A percentile compares a stretch with the other conserved stretches of the same genome.
Evolutionary conservation across 306 rosid genomes (phyloP).

Genomic region (Arachis stenosperma): DNA sequence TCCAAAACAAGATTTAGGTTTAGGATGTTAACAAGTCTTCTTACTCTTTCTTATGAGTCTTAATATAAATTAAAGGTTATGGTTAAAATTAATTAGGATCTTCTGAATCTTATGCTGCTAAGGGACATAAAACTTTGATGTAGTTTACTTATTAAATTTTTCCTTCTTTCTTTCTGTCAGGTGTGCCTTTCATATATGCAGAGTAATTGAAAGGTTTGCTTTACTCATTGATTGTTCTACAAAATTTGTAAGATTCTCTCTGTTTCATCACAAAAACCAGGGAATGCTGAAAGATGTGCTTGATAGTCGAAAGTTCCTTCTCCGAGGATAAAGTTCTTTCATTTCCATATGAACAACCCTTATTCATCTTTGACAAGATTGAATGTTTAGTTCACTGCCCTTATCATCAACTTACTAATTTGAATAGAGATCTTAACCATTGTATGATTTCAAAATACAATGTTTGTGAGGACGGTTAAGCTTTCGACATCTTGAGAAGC

Average conservation of each 20-base stretch:
- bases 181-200: slow-evolving; percentile 32
- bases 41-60: not conserved
- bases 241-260: slow-evolving; percentile 29
- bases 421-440: slow-evolving; percentile 46
- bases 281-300: slow-evolving; percentile 99
- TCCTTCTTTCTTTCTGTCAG: slow-evolving; percentile 38
- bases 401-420: slow-evolving; percentile 43
- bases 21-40: not conserved
- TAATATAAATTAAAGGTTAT: not conserved
- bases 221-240: slow-evolving; percentile 29
- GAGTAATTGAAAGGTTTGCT: slow-evolving; percentile 13
- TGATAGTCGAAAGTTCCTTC: slow-evolving; percentile 52
- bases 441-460: slow-evolving; percentile 52
- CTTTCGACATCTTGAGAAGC: slow-evolving; percentile 41
- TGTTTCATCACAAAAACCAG: slow-evolving; percentile 49
- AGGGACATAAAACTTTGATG: not conserved
- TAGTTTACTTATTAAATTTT: slow-evolving; percentile 15
- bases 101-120: slow-evolving; percentile 8
- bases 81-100: not conserved
- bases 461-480: slow-evolving; percentile 80
- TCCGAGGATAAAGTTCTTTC: slow-evolving; percentile 41
- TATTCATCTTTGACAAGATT: slow-evolving; percentile 48
- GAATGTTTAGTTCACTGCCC: slow-evolving; percentile 51
- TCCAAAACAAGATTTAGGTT: slow-evolving; percentile 3
- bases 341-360: slow-evolving; percentile 48